These are phyloP conservation scores for Pichia terricola DNA, from an alignment of 1,139 yeast species.

Conservation along the genomic window DNA sequence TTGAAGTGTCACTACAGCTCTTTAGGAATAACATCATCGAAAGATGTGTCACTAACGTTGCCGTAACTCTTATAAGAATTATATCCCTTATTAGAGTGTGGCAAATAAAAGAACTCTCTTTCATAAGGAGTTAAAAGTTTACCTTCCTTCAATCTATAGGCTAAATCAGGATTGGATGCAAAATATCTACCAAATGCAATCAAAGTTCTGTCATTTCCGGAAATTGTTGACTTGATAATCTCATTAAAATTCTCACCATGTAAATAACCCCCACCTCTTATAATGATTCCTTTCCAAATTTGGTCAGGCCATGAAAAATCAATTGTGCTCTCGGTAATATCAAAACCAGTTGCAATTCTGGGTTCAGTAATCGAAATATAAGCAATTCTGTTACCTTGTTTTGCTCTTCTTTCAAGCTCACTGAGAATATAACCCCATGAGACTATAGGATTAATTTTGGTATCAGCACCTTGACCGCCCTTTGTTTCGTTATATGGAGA, in stretches of 20 bases:
- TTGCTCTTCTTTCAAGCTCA: slow-evolving; percentile 34
- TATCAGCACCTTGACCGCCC: slow-evolving; percentile 29
- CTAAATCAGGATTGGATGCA: slow-evolving; percentile 46
- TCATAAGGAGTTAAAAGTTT: slow-evolving; percentile 31
- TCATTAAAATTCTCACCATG: slow-evolving; percentile 4
- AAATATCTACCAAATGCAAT: slow-evolving; percentile 33
- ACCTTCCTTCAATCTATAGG: slow-evolving; percentile 37
- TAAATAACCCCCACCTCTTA: slow-evolving; percentile 13
- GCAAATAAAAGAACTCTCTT: slow-evolving; percentile 30
- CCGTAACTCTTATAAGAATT: slow-evolving; percentile 9
- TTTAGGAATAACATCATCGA: slow-evolving; percentile 6
- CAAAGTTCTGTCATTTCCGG: slow-evolving; percentile 11
- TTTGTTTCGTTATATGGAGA: slow-evolving; percentile 48
- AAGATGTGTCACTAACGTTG: slow-evolving; percentile 7
- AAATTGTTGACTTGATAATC: slow-evolving; percentile 1
- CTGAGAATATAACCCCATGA: slow-evolving; percentile 30
- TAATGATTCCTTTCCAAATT: slow-evolving; percentile 10
- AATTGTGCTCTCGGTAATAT: slow-evolving; percentile 4
- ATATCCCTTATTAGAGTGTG: slow-evolving; percentile 16
- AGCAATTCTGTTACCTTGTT: slow-evolving; percentile 32
- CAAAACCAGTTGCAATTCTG: slow-evolving; percentile 18
- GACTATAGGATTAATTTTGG: slow-evolving; percentile 26
- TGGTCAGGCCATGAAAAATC: slow-evolving; percentile 10
- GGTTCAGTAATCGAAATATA: slow-evolving; percentile 37
- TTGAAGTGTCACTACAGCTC: background rate